Conservation (phyloP, 208 protist genomes). For the Leishmania gerbilli region DNA sequence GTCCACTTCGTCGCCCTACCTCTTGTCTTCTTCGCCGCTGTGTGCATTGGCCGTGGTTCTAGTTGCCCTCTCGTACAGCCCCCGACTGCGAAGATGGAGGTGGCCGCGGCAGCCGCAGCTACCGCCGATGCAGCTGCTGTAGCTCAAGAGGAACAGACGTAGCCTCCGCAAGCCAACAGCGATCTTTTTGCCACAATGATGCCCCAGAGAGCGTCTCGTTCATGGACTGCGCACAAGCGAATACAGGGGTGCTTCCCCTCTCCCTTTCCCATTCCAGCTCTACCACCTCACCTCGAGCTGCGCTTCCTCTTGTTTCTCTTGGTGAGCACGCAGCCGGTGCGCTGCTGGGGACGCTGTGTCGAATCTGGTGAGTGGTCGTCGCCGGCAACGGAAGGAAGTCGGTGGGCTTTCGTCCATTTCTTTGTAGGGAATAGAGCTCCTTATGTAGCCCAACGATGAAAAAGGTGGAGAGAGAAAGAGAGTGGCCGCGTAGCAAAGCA, state of each 20-base stretch:
- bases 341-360: not conserved
- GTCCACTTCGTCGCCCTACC: slow-evolving; percentile 45
- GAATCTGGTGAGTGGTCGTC: not conserved
- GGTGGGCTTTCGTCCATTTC: not conserved
- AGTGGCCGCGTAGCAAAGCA: slow-evolving; percentile 18
- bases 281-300: not conserved
- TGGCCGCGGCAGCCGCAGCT: slow-evolving; percentile 14
- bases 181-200: not conserved
- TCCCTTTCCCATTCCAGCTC: not conserved
- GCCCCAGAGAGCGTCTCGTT: not conserved
- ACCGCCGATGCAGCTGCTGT: not conserved
- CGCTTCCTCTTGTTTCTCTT: not conserved
- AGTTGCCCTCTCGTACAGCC: slow-evolving; percentile 39
- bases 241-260: not conserved
- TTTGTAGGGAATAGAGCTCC: slow-evolving; percentile 31
- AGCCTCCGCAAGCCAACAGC: not conserved
- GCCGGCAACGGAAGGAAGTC: not conserved
- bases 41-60: slow-evolving; percentile 54
- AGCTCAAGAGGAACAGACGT: slow-evolving; percentile 2
- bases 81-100: slow-evolving; percentile 20
- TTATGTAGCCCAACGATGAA: slow-evolving; percentile 24
- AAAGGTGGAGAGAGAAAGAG: not conserved
- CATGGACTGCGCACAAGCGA: not conserved
- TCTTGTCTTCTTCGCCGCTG: slow-evolving; percentile 40
- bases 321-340: not conserved